These are phyloP conservation scores for Taphrina pruni DNA, from an alignment of 1,139 yeast species.

Conservation along the genomic window DNA sequence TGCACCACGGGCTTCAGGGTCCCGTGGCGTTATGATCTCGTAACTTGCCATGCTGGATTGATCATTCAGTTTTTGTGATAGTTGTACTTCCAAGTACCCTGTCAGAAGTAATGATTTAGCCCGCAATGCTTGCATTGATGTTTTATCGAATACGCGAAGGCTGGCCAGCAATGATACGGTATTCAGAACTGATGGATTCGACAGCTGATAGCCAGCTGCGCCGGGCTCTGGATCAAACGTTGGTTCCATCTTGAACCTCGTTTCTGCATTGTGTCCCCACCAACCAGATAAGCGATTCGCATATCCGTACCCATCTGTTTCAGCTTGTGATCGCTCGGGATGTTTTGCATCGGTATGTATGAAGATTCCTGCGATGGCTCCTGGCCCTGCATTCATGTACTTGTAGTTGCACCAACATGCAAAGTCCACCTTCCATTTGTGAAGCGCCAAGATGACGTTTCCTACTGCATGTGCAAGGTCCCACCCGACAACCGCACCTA, in stretches of 20 bases:
- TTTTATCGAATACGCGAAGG: constrained; percentile 63
- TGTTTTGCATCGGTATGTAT: constrained; percentile 59
- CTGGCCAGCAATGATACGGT: constrained; percentile 74
- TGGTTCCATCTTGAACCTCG: constrained; percentile 81
- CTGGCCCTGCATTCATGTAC: constrained; percentile 90
- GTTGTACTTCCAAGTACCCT: constrained; percentile 59
- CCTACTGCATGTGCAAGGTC: constrained; percentile 96
- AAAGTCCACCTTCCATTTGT: constrained; percentile 89
- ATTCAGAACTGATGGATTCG: constrained; percentile 89
- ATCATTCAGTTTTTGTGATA: constrained; percentile 52
- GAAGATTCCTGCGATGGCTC: constrained; percentile 83
- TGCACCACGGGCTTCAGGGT: constrained; percentile 69
- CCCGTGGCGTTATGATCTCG: constrained; percentile 73
- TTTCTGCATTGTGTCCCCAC: constrained; percentile 86
- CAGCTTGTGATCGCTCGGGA: constrained; percentile 51
- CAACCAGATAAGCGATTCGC: constrained; percentile 74
- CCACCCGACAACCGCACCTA: constrained; percentile 81
- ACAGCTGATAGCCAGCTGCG: constrained; percentile 86
- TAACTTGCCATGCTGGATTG: constrained; percentile 51
- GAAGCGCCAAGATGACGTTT: constrained; percentile 74
- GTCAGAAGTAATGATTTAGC: constrained; percentile 67
- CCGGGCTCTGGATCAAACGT: constrained; percentile 77
- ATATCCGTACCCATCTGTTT: constrained; percentile 46
- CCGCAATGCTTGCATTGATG: constrained; percentile 65
- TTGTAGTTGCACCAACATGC: constrained; percentile 96